These are phyloP conservation scores for Tolypocladium ovalisporum DNA, from an alignment of 2,329 filamentous ascomycete genomes.

Conservation along the genomic window DNA sequence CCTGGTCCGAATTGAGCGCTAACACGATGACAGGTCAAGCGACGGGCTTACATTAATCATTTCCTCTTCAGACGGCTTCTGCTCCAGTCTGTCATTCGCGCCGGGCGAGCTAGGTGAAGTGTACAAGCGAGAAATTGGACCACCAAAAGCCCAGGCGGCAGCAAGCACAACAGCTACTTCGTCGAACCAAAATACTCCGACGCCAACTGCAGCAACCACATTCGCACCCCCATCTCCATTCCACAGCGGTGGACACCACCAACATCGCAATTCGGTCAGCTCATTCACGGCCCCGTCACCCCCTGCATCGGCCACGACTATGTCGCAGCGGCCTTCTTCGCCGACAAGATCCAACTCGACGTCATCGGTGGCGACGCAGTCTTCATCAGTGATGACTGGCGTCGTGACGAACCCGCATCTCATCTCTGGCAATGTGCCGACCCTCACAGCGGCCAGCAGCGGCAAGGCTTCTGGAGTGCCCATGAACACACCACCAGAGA, in stretches of 20 bases:
- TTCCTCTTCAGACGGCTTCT: slow-evolving; percentile 97
- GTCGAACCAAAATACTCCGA: slow-evolving; percentile 55
- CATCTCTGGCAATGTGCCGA: slow-evolving; percentile 65
- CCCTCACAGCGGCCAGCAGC: slow-evolving; percentile 64
- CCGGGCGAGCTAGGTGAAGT: slow-evolving; percentile 75
- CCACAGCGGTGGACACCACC: slow-evolving; percentile 34
- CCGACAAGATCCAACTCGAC: slow-evolving; percentile 79
- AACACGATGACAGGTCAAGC: slow-evolving; percentile 27
- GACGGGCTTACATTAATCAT: slow-evolving; percentile 60
- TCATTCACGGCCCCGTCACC: slow-evolving; percentile 48
- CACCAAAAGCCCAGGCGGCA: slow-evolving; percentile 31
- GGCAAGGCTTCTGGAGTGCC: slow-evolving; percentile 53
- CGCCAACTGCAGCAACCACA: slow-evolving; percentile 57
- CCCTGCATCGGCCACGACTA: slow-evolving; percentile 42
- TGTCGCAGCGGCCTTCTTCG: slow-evolving; percentile 58
- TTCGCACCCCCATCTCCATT: slow-evolving; percentile 53
- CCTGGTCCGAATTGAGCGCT: background rate
- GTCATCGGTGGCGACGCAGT: slow-evolving; percentile 65
- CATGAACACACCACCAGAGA: slow-evolving; percentile 83
- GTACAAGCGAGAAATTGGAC: slow-evolving; percentile 59
- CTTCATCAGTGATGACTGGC: slow-evolving; percentile 33
- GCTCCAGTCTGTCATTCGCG: slow-evolving; percentile 77
- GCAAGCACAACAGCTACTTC: slow-evolving; percentile 27
- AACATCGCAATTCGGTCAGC: slow-evolving; percentile 47
- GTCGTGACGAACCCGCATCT: slow-evolving; percentile 70